These are phyloP conservation scores for Heritiera fomes DNA, from an alignment of 345 rosid species.

Conservation along the genomic window DNA sequence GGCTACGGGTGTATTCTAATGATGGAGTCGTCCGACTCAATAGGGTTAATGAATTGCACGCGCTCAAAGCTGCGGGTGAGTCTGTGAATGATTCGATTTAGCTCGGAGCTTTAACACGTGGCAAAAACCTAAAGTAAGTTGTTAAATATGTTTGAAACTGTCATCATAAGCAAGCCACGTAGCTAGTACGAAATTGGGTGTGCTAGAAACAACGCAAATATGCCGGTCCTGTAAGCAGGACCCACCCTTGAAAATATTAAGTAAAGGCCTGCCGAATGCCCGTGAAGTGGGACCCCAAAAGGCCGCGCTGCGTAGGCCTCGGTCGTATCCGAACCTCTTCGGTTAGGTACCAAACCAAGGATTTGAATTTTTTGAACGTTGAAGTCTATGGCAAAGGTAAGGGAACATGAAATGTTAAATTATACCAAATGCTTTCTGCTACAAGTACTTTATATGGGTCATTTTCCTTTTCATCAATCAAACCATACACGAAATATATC, in stretches of 20 bases:
- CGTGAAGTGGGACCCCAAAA: constrained; percentile 51
- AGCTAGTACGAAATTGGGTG: neutral
- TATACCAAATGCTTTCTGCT: neutral
- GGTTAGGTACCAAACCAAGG: constrained; percentile 22
- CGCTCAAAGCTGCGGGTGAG: constrained; percentile 18
- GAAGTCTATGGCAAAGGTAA: neutral
- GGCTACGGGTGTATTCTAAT: neutral
- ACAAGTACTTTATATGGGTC: neutral
- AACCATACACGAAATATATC: neutral
- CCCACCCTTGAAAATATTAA: neutral
- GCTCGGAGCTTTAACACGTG: neutral
- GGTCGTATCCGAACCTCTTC: constrained; percentile 29
- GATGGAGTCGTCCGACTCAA: neutral
- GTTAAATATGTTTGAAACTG: neutral
- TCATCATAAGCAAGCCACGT: constrained; percentile 8
- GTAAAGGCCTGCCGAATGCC: constrained; percentile 30
- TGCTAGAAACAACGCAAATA: neutral
- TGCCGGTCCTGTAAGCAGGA: neutral
- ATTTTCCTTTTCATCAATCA: neutral
- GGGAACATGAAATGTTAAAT: neutral
- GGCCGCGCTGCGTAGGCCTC: constrained; percentile 42
- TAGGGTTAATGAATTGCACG: constrained; percentile 5
- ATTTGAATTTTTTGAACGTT: constrained; percentile 29
- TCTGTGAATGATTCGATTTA: neutral
- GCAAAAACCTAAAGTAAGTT: neutral